A percentile compares a stretch with the other conserved stretches of the same genome.
Evolutionary conservation across 2,329 filamentous ascomycete genomes (phyloP).

Genomic region (Cytospora piceicola): DNA sequence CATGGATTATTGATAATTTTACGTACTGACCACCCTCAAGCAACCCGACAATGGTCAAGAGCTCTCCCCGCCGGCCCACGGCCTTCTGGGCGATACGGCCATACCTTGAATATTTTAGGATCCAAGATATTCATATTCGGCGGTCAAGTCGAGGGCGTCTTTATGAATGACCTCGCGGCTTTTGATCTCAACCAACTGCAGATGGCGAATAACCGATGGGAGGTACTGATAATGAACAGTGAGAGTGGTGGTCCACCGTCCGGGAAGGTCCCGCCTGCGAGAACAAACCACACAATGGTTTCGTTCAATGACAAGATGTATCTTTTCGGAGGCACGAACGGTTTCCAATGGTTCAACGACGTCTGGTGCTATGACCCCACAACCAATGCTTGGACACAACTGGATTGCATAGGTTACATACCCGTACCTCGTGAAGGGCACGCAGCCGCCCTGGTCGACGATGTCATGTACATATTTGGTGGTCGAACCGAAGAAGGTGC

Average conservation of each 20-base stretch:
- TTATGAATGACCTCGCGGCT: conserved; percentile 95
- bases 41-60: conserved; percentile 96
- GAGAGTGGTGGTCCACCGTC: conserved; percentile 63
- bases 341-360: conserved; percentile 97
- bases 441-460: conserved; percentile 88
- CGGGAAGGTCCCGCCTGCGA: conserved; percentile 77
- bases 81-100: conserved; percentile 90
- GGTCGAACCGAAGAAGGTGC: conserved; percentile 91
- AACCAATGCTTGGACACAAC: conserved; percentile 79
- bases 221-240: conserved; percentile 80
- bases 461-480: conserved; percentile 99
- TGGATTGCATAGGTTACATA: conserved; percentile 98
- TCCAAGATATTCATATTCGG: conserved; percentile 98
- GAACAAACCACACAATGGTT: conserved; percentile 93
- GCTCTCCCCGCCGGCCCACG: conserved; percentile 84
- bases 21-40: conserved; percentile 52
- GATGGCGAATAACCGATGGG: conserved; percentile 89
- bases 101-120: conserved; percentile 93
- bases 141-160: conserved; percentile 94
- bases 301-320: conserved; percentile 94
- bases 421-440: conserved; percentile 92
- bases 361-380: conserved; percentile 95
- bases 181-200: conserved; percentile 97
- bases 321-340: conserved; percentile 97
- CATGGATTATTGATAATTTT: not conserved